Evolutionary conservation across 345 rosid species (phyloP).

Genomic region (Citrus reticulata): DNA sequence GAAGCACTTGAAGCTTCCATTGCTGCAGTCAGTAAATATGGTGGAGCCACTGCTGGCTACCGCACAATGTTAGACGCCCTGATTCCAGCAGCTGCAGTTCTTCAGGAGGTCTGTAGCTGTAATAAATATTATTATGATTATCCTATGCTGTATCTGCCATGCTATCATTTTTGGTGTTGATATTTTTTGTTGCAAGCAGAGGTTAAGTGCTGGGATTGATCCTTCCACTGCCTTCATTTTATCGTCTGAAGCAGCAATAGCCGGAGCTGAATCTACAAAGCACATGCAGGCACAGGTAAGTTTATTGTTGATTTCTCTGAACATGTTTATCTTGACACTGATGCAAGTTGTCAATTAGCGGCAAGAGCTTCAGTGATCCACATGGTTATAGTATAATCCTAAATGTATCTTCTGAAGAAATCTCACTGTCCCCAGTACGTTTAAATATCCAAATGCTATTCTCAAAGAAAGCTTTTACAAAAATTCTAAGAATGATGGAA

Average conservation of each 20-base stretch:
- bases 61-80: conserved; percentile 94
- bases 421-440: not conserved
- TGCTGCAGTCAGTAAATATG: conserved; percentile 83
- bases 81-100: conserved; percentile 80
- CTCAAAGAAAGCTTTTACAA: not conserved
- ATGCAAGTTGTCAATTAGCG: not conserved
- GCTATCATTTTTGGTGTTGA: conserved; percentile 1
- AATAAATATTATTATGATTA: not conserved
- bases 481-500: not conserved
- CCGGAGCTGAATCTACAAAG: conserved; percentile 88
- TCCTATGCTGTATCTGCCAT: conserved; percentile 1
- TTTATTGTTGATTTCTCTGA: not conserved
- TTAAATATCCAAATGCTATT: not conserved
- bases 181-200: conserved; percentile 39
- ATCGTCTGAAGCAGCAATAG: conserved; percentile 78
- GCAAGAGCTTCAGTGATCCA: not conserved
- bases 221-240: conserved; percentile 62
- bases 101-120: conserved; percentile 56
- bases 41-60: conserved; percentile 90
- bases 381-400: not conserved
- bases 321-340: not conserved
- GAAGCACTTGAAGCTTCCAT: conserved; percentile 83
- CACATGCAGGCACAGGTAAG: conserved; percentile 90
- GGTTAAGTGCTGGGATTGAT: conserved; percentile 68
- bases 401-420: not conserved